Base-by-base conservation (phyloP, 495 filamentous ascomycete genomes). In the Neurospora sp. region DNA sequence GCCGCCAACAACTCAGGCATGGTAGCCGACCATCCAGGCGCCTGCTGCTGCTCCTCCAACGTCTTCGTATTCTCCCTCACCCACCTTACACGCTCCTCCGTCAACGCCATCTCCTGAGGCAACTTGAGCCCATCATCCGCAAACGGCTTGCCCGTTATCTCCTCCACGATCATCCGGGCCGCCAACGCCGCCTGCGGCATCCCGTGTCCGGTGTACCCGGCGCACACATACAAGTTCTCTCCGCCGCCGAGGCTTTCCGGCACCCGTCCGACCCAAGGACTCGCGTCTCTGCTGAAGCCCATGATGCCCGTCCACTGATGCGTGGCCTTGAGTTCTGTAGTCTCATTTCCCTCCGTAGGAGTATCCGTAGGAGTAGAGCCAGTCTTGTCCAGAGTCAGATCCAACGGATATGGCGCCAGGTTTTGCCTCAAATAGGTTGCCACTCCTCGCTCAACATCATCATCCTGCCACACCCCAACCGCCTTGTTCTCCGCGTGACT, bases 301-400 rank as follows among this genome's bases (percentile, higher is more conserved):
- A 94, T 96, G 72, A 92, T 91, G 0, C 93, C 93, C 0, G 90
- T 92, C 93, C 93, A 97, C 78, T 92, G 86, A 74, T 84, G 84
- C 42, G 85, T 85, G 0, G 92, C 87, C 11, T 81, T 70, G 40
- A 92, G 79, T 75, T 87, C 85, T 39, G 54, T 66, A 35, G 54
- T 66, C 54, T 66, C 54, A 14, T 35, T 18, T 0, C 54, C 81
- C 70, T 66, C 39, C 79, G 72, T 10, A 74, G 76, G 27, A 44
- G 74, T 23, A 18, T n/a, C 11, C 14, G 27, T 31, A 62, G 27
- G 23, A 12, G 23, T 12, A 66, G 54, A 54, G 41, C 39, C 72
- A 41, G 18, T 16, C 39, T 27, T 41, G 31, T 27, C 69, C 72
- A 6, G 69, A 1, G 39, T 38, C 18, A 80, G 27, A 48, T 82